Evolutionary conservation across 2,329 filamentous ascomycete species (phyloP).

Genomic region (Monilinia vaccinii-corymbosi): DNA sequence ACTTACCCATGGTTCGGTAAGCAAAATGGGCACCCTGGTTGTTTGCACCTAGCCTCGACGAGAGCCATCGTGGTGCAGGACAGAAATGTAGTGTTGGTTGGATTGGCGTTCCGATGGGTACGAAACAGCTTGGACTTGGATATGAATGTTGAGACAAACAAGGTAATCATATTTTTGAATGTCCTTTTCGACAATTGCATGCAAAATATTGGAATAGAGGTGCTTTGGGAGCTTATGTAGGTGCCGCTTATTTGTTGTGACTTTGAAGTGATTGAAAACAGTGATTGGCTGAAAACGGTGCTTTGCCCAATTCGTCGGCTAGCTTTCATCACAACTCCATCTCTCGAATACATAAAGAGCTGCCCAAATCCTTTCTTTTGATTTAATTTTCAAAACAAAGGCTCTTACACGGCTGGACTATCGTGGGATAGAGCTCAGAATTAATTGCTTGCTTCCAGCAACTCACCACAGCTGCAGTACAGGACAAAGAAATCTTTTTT

Average conservation of each 20-base stretch:
- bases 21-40: slow-evolving; percentile 15
- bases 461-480: background rate
- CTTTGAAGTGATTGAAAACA: slow-evolving; percentile 19
- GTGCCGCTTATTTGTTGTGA: slow-evolving; percentile 3
- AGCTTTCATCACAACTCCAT: slow-evolving; percentile 7
- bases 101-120: background rate
- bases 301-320: slow-evolving; percentile 19
- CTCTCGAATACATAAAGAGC: slow-evolving; percentile 28
- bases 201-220: background rate
- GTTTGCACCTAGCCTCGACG: slow-evolving; percentile 20
- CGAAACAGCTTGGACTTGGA: background rate
- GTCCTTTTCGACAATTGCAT: background rate
- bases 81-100: background rate
- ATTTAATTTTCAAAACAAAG: slow-evolving; percentile 25
- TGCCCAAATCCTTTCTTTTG: slow-evolving; percentile 24
- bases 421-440: slow-evolving; percentile 3
- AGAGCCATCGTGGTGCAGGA: slow-evolving; percentile 8
- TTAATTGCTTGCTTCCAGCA: slow-evolving; percentile 14
- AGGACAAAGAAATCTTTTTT: slow-evolving; percentile 9
- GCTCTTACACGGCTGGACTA: slow-evolving; percentile 14
- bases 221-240: slow-evolving; percentile 1
- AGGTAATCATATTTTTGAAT: background rate
- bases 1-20: slow-evolving; percentile 11
- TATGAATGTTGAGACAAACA: background rate
- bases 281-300: slow-evolving; percentile 27